Base-by-base conservation (phyloP, 805 yeast genomes). In the Clavispora vitiphila region DNA sequence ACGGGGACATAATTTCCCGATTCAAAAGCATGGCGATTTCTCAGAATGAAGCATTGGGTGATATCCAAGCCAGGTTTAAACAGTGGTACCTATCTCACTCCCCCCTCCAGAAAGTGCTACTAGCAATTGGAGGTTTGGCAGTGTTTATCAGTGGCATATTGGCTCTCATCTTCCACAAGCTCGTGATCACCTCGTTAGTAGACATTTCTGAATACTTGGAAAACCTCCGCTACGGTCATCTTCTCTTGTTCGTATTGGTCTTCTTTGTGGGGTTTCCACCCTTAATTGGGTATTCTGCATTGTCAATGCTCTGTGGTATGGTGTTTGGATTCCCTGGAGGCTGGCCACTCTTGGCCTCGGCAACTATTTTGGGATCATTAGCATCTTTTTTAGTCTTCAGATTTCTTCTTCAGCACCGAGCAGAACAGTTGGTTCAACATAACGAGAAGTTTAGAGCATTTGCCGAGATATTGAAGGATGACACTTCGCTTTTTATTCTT, bases 201-300 rank as follows among this genome's bases (percentile, higher is more conserved):
- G 46, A 46, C 0, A 42, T 71, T 4, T 71, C 86, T 0, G 73
- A 77, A 38, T 56, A 59, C n/a, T 71, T 81, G 67, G 49, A 56
- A 22, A 56, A 57, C 1, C 58, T 68, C 35, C 56, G 53, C 15
- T 65, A 58, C 31, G 78, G 83, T 0, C 62, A 65, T 10, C 44
- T 72, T 4, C 48, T 79, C 0, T 56, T 90, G 43, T 74, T 81
- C 39, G 14, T 61, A 4, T 58, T 82, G 35, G 62, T 89, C 3
- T 76, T 83, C 49, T 21, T 73, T 2, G 89, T 90, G 4, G 80
- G 93, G 0, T 90, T 91, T 67, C 98, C 99, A 2, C 99, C 98
- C 1, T 49, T 91, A 51, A 61, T 88, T 25, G 99, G 99, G 1
- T 90, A 82, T 63, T 75, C 91, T 4, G 71, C 82, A 16, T 60